A percentile compares a stretch with the other conserved stretches of the same genome.
phyloP scores from a whole-genome alignment of 2,329 filamentous ascomycete species.

The Phyllachora maydis region DNA sequence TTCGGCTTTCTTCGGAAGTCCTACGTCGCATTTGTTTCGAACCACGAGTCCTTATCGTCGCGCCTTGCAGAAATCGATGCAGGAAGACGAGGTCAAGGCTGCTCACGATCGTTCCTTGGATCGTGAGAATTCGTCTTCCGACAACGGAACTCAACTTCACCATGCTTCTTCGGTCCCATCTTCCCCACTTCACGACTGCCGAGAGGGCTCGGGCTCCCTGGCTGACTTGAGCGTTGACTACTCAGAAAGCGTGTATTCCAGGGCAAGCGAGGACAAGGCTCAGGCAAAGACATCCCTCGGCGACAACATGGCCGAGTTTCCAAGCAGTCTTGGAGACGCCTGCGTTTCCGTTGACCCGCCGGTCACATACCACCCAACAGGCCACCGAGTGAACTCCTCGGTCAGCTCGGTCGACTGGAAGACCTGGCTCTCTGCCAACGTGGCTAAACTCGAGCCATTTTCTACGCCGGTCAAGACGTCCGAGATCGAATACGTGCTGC shows the following conservation, averaged over 20 bases:
- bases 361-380: conserved; percentile 8
- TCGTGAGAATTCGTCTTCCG: conserved; percentile 2
- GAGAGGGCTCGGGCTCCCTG: conserved; percentile 14
- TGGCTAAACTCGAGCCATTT: conserved; percentile 12
- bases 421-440: conserved; percentile 15
- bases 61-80: conserved; percentile 24
- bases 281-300: not conserved
- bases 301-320: no score
- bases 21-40: conserved; percentile 27
- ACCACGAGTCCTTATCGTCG: conserved; percentile 34
- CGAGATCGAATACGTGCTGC: conserved; percentile 7
- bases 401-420: conserved; percentile 25
- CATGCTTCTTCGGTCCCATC: no score
- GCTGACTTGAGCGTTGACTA: conserved; percentile 15
- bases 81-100: conserved; percentile 10
- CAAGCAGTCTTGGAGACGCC: conserved; percentile 5
- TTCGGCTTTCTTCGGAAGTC: conserved; percentile 30
- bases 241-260: conserved; percentile 28
- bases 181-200: not conserved
- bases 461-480: conserved; percentile 6
- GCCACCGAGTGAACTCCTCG: conserved; percentile 16
- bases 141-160: conserved; percentile 3
- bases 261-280: not conserved
- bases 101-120: not conserved
- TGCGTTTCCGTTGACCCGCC: conserved; percentile 8